Conservation (phyloP, 2,329 filamentous ascomycete species). For the Claviceps lovelessii region DNA sequence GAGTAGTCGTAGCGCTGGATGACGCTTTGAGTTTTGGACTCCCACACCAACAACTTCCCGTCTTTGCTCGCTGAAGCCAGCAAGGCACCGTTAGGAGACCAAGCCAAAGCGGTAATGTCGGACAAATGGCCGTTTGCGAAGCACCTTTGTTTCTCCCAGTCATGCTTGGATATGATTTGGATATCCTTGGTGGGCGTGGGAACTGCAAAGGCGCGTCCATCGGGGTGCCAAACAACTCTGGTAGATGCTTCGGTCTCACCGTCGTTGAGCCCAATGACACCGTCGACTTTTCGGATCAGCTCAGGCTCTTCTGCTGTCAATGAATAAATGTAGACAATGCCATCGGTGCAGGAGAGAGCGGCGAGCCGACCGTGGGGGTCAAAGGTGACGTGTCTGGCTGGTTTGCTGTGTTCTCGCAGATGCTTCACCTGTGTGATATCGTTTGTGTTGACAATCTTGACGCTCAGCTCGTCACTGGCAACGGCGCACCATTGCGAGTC, state of each 20-base stretch:
- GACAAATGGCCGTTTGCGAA: slow-evolving; percentile 71
- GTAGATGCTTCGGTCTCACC: slow-evolving; percentile 59
- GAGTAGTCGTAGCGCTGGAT: slow-evolving; percentile 65
- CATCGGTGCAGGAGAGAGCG: slow-evolving; percentile 75
- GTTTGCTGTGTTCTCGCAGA: slow-evolving; percentile 68
- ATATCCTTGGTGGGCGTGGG: slow-evolving; percentile 72
- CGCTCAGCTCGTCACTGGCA: slow-evolving; percentile 86
- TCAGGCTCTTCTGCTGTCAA: slow-evolving; percentile 64
- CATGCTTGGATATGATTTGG: slow-evolving; percentile 71
- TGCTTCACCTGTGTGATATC: slow-evolving; percentile 66
- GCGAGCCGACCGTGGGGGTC: slow-evolving; percentile 65
- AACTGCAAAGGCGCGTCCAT: slow-evolving; percentile 78
- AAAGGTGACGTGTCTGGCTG: slow-evolving; percentile 86
- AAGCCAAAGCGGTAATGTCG: slow-evolving; percentile 74
- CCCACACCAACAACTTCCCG: slow-evolving; percentile 67
- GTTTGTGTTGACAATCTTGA: slow-evolving; percentile 73
- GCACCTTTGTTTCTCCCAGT: slow-evolving; percentile 73
- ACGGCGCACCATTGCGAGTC: slow-evolving; percentile 83
- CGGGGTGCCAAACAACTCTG: slow-evolving; percentile 77
- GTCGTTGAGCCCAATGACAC: slow-evolving; percentile 67
- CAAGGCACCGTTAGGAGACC: slow-evolving; percentile 90
- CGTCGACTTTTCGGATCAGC: slow-evolving; percentile 71
- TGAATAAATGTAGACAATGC: slow-evolving; percentile 80
- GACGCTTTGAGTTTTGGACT: slow-evolving; percentile 72
- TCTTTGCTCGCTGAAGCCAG: slow-evolving; percentile 58